These are phyloP conservation scores for Monilinia aucupariae DNA, from an alignment of 2,329 filamentous ascomycete species.

Conservation along the genomic window DNA sequence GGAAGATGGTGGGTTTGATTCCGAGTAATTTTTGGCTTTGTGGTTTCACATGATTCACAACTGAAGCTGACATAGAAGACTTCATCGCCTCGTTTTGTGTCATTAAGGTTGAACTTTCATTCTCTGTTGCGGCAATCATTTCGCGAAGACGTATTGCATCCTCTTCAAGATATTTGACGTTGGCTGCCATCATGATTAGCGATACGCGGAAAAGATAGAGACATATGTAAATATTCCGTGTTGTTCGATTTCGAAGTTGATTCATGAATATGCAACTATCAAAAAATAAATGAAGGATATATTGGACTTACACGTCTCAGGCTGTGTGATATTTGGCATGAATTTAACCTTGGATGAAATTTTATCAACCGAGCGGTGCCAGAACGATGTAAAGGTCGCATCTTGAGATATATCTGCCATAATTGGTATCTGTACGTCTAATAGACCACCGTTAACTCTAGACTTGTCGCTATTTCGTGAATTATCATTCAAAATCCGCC, in stretches of 20 bases:
- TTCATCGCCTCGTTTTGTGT: slow-evolving; percentile 29
- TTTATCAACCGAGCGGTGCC: slow-evolving; percentile 17
- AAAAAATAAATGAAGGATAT: neutral
- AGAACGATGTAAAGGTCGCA: slow-evolving; percentile 17
- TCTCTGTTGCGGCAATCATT: slow-evolving; percentile 26
- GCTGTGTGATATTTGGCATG: slow-evolving; percentile 16
- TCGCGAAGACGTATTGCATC: slow-evolving; percentile 29
- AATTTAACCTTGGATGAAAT: slow-evolving; percentile 17
- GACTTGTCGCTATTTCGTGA: neutral
- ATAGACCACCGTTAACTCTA: neutral
- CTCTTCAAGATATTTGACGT: slow-evolving; percentile 32
- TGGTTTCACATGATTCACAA: neutral
- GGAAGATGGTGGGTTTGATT: neutral
- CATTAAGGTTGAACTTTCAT: slow-evolving; percentile 20
- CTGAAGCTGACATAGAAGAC: neutral
- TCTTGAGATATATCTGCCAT: slow-evolving; percentile 9
- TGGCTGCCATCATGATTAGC: slow-evolving; percentile 12
- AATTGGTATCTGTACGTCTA: neutral
- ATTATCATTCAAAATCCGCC: neutral
- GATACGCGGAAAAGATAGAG: no score
- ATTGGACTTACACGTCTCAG: neutral
- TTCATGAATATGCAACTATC: neutral
- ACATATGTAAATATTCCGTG: no score
- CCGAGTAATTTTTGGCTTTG: neutral
- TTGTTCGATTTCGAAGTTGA: neutral